These are phyloP conservation scores for Acephala macrosclerotiorum DNA, from an alignment of 2,329 filamentous ascomycete species.

Conservation along the genomic window DNA sequence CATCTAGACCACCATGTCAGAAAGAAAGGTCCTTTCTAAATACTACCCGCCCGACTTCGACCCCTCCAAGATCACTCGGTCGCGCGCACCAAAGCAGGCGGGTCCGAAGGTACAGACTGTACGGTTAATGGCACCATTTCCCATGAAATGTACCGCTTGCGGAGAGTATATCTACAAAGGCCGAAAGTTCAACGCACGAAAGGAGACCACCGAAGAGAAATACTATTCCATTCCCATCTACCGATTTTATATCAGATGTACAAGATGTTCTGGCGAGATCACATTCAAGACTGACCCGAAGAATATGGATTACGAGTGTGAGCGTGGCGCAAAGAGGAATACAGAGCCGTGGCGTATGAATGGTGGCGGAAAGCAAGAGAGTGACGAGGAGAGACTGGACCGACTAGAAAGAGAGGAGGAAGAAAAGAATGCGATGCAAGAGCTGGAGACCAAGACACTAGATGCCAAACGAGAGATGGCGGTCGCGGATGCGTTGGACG, in stretches of 20 bases:
- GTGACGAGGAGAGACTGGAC: constrained; percentile 86
- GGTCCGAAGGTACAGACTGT: constrained; percentile 87
- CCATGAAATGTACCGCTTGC: constrained; percentile 73
- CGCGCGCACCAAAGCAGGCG: constrained; percentile 71
- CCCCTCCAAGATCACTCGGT: constrained; percentile 77
- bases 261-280: constrained; percentile 84
- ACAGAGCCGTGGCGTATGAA: constrained; percentile 85
- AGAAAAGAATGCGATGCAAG: constrained; percentile 91
- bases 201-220: constrained; percentile 89
- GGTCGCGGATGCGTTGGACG: constrained; percentile 92
- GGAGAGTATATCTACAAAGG: constrained; percentile 92
- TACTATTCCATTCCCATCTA: constrained; percentile 90
- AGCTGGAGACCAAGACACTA: constrained; percentile 90
- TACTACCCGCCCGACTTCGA: constrained; percentile 84
- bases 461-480: constrained; percentile 97
- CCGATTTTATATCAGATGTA: constrained; percentile 91
- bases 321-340: constrained; percentile 86
- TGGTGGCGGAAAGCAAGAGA: constrained; percentile 70
- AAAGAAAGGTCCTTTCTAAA: constrained; percentile 79
- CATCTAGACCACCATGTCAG: constrained; percentile 67
- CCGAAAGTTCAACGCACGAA: constrained; percentile 93
- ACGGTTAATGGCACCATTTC: constrained; percentile 88
- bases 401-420: constrained; percentile 81
- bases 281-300: constrained; percentile 95
- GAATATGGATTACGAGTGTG: constrained; percentile 86